Evolutionary conservation across 257 asterid genomes (phyloP), one percentile per base, ranked within the genome.

Genomic region (Primulina tabacum): DNA sequence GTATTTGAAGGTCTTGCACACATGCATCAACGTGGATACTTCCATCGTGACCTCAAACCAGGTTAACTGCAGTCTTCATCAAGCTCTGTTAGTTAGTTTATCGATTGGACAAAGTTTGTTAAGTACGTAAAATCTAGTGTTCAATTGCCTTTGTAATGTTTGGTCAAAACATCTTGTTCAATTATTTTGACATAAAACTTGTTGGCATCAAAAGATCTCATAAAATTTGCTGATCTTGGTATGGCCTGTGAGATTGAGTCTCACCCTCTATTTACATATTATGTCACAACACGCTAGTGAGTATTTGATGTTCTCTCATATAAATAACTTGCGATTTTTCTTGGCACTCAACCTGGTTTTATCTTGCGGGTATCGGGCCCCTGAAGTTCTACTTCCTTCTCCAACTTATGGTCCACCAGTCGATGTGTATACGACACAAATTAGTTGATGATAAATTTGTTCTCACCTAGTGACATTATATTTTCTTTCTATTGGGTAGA

Each of bases 21-120:
- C 81, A 83, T 89, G 75, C 97, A 92, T 77, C 95, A 86, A 63
- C 83, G 85, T 10, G 98, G 98, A 73, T 92, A 82, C 80, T 92
- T 92, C 83, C 98, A 92, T 76, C 97, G 98, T 16, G 98, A 92
- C 82, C 98, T 92, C 78, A 92, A 92, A 84, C 97, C 98, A 80
- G 98, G 97, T 90, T 71, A 64, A 21, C 24, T 21, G 24, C 1
- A 21, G 24, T 21, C 24, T 21, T 21, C 24, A 21, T 21, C 24
- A 21, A 21, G 24, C 24, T 21, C 24, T 21, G 24, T 21, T 21
- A 21, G 24, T 21, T 21, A 21, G 24, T 21, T 21, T 21, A 21
- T 21, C 24, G 24, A 21, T 21, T 21, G 24, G 24, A 21, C 24
- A 1, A 21, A 21, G 24, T 21, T 1, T 21, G 24, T 21, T 21